Percentiles rank a stretch among this genome's conserved stretches.
Conservation (phyloP, 2,329 filamentous ascomycete genomes). For the Zymoseptoria passerinii region DNA sequence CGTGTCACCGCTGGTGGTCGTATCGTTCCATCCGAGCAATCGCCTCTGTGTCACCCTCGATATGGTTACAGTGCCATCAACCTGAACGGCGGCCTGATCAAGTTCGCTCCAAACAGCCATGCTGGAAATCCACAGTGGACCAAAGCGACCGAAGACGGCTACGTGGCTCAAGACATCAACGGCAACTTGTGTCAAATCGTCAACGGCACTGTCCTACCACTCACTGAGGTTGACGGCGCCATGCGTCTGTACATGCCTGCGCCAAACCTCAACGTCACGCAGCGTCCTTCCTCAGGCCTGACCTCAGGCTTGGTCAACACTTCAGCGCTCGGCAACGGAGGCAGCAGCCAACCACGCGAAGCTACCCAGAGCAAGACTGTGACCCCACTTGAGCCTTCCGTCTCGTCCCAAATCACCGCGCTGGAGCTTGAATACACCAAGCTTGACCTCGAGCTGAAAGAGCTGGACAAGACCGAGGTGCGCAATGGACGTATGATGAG, state of each 20-base stretch:
- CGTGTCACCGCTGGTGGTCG: constrained; percentile 46
- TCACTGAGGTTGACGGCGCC: constrained; percentile 27
- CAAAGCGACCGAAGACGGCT: constrained; percentile 29
- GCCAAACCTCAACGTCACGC: constrained; percentile 28
- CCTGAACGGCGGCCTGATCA: constrained; percentile 31
- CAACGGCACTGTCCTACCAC: constrained; percentile 29
- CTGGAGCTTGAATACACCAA: constrained; percentile 31
- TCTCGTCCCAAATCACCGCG: constrained; percentile 26
- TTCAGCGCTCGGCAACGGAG: background rate
- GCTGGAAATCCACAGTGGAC: constrained; percentile 24
- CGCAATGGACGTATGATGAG: constrained; percentile 28
- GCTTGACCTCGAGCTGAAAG: constrained; percentile 29
- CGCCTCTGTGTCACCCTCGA: constrained; percentile 32
- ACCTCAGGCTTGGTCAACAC: constrained; percentile 6
- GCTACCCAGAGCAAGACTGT: background rate
- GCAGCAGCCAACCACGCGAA: background rate
- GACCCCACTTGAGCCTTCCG: constrained; percentile 18
- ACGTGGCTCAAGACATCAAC: constrained; percentile 29
- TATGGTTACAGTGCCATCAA: constrained; percentile 33
- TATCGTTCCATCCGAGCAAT: constrained; percentile 42
- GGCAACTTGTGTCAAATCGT: constrained; percentile 33
- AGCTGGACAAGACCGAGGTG: constrained; percentile 32
- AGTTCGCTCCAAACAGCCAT: constrained; percentile 30
- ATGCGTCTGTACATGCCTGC: constrained; percentile 30
- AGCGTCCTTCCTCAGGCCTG: constrained; percentile 5